These are phyloP conservation scores for Diaporthe destruens DNA, from an alignment of 2,329 filamentous ascomycete species.

Conservation along the genomic window DNA sequence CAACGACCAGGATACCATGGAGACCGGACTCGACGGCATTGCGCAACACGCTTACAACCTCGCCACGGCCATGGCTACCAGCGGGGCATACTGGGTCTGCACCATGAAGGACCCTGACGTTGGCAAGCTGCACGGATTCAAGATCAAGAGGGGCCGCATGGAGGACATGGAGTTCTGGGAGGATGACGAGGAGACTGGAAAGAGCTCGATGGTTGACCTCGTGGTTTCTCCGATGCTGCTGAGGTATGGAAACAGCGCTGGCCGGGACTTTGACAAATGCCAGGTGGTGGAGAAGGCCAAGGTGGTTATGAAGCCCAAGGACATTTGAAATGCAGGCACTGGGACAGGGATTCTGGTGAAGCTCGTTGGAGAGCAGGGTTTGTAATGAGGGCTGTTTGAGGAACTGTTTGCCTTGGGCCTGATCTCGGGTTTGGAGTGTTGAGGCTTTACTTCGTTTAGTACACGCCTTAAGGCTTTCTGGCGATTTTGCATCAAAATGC, in stretches of 20 bases:
- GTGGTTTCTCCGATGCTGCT: background rate
- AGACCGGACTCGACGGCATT: background rate
- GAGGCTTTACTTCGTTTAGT: rapidly evolving
- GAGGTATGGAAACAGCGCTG: background rate
- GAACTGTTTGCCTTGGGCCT: background rate
- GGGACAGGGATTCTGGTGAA: rapidly evolving
- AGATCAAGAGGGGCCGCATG: background rate
- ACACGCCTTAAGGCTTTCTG: background rate
- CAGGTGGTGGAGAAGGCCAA: background rate
- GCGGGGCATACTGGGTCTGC: background rate
- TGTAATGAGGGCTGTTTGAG: background rate
- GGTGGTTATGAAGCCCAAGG: background rate
- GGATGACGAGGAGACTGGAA: background rate
- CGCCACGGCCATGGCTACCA: background rate
- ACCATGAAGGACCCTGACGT: background rate
- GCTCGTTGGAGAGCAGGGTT: rapidly evolving
- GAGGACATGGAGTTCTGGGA: background rate
- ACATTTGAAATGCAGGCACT: rapidly evolving
- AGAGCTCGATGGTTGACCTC: background rate
- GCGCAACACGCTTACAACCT: background rate
- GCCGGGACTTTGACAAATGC: background rate
- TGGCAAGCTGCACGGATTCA: background rate
- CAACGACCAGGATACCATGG: rapidly evolving
- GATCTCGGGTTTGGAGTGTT: background rate
- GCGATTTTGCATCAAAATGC: no score